Conservation (phyloP, 2,329 filamentous ascomycete species). For the Aspergillus texensis region DNA sequence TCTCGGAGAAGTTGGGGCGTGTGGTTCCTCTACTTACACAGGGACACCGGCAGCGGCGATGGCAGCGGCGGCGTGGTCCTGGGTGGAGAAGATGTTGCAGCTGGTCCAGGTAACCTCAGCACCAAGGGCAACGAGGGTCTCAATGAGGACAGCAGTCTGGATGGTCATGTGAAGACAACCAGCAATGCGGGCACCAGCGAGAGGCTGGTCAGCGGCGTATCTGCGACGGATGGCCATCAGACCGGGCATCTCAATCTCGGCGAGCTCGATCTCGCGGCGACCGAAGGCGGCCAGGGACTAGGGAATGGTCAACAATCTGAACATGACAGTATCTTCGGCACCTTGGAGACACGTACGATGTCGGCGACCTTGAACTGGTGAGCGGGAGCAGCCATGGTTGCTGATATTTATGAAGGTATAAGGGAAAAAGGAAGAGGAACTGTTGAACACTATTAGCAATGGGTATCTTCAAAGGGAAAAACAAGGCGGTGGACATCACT, state of each 20-base stretch:
- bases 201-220: conserved; percentile 90
- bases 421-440: conserved; percentile 7
- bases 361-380: conserved; percentile 98
- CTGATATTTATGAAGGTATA: conserved; percentile 11
- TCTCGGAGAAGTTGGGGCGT: neutral
- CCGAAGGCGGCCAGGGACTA: conserved; percentile 92
- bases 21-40: conserved; percentile 57
- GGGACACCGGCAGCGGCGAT: conserved; percentile 92
- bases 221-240: conserved; percentile 92
- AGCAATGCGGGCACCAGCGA: conserved; percentile 92
- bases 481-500: neutral
- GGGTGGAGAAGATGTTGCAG: conserved; percentile 99
- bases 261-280: conserved; percentile 97
- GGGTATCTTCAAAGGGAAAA: neutral
- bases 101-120: conserved; percentile 98
- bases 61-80: conserved; percentile 96
- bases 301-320: conserved; percentile 13
- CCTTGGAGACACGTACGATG: conserved; percentile 58
- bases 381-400: conserved; percentile 72
- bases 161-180: conserved; percentile 99
- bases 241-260: conserved; percentile 96
- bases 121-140: conserved; percentile 91
- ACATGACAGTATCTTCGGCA: neutral
- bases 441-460: conserved; percentile 10
- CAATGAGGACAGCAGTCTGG: conserved; percentile 98